Evolutionary conservation across 129 eudicot genomes (phyloP).

Genomic region (Pittosporum tobira): DNA sequence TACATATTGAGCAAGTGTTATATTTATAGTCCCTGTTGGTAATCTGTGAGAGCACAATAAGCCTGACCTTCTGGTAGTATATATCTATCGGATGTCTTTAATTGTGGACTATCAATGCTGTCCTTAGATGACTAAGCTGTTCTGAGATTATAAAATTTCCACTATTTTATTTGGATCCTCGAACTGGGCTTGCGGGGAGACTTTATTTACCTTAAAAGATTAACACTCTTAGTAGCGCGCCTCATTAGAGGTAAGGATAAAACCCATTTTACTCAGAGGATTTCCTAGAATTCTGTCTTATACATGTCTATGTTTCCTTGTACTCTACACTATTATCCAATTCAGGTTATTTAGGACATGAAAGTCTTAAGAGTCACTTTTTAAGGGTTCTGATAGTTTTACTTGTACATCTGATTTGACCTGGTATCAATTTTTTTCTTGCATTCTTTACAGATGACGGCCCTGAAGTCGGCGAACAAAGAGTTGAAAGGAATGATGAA

Average conservation of each 20-base stretch:
- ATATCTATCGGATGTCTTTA: background rate
- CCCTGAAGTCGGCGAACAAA: slow-evolving; percentile 89
- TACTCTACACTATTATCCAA: background rate
- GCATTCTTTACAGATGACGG: slow-evolving; percentile 64
- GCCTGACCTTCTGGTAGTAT: background rate
- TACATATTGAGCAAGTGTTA: background rate
- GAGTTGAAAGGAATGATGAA: slow-evolving; percentile 99
- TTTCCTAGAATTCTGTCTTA: slow-evolving; percentile 7
- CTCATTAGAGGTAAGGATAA: slow-evolving; percentile 66
- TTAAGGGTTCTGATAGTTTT: slow-evolving; percentile 5
- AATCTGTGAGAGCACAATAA: background rate
- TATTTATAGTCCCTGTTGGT: too few species aligned
- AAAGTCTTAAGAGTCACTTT: slow-evolving; percentile 2
- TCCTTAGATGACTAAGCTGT: background rate
- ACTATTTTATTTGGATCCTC: background rate
- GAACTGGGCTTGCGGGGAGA: slow-evolving; percentile 9
- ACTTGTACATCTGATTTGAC: background rate
- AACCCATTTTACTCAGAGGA: slow-evolving; percentile 22
- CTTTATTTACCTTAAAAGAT: slow-evolving; percentile 21
- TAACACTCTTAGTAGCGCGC: slow-evolving; percentile 64
- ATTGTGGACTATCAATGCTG: background rate
- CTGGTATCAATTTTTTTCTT: slow-evolving; percentile 9
- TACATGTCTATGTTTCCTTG: slow-evolving; percentile 1
- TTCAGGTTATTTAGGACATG: slow-evolving; percentile 2
- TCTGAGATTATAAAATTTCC: background rate